Evolutionary conservation across 176 grass and related monocot species (phyloP).

Genomic region (Oryza longistaminata): DNA sequence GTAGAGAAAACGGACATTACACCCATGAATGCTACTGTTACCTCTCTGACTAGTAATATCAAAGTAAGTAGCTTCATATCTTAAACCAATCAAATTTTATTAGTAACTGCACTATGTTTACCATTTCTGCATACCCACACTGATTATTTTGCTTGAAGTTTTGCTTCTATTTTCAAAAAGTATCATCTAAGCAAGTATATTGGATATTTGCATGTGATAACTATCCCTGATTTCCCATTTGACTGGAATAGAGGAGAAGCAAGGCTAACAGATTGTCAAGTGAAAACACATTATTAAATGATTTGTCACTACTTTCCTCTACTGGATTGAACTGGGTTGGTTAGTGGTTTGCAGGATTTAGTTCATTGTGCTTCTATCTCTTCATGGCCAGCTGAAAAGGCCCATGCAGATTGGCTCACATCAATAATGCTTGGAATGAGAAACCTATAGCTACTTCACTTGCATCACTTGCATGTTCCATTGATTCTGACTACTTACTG

Average conservation of each 20-base stretch:
- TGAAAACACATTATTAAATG: neutral
- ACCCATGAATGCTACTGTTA: conserved; percentile 44
- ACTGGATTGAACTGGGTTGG: neutral
- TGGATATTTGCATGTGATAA: conserved; percentile 7
- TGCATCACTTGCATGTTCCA: neutral
- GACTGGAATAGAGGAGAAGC: conserved; percentile 18
- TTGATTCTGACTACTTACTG: conserved; percentile 4
- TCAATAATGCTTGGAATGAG: neutral
- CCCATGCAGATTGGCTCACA: neutral
- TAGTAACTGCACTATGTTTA: neutral
- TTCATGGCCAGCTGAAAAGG: neutral
- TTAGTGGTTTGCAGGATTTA: neutral
- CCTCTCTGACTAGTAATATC: conserved; percentile 31
- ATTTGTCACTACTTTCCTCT: neutral
- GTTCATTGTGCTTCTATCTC: neutral
- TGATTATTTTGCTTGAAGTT: conserved; percentile 17
- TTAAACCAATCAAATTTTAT: neutral
- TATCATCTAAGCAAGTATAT: neutral
- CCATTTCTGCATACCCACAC: neutral
- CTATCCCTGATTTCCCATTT: conserved; percentile 12
- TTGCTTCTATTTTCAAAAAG: conserved; percentile 6
- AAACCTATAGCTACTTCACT: neutral
- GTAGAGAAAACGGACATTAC: conserved; percentile 60
- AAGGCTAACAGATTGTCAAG: neutral
- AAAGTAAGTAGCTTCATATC: conserved; percentile 51